phyloP scores from a whole-genome alignment of 495 filamentous ascomycete genomes.

The Podospora sp. region DNA sequence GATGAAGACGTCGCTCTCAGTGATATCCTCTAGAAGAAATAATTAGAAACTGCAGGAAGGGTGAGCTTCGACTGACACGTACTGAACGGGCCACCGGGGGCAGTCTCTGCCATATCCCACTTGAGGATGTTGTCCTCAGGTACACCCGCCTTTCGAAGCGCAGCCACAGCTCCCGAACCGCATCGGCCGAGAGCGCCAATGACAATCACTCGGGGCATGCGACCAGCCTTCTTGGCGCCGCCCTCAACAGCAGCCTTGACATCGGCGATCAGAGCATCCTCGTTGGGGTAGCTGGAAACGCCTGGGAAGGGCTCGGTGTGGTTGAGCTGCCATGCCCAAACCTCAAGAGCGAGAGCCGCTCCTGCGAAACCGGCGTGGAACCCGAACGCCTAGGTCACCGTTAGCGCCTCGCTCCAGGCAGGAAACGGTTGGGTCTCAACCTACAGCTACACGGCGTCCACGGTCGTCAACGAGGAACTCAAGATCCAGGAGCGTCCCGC shows the following conservation, averaged over 20 bases:
- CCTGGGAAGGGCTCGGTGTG: slow-evolving; percentile 68
- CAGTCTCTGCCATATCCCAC: slow-evolving; percentile 96
- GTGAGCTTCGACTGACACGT: slow-evolving; percentile 4
- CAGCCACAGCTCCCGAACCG: slow-evolving; percentile 80
- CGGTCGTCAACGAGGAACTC: slow-evolving; percentile 84
- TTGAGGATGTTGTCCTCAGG: slow-evolving; percentile 73
- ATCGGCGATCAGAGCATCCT: slow-evolving; percentile 69
- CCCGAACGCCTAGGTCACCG: slow-evolving; percentile 47
- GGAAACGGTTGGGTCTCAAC: slow-evolving; percentile 12
- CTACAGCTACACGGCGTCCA: slow-evolving; percentile 75
- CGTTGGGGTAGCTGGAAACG: slow-evolving; percentile 75
- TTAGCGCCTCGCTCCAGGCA: background rate
- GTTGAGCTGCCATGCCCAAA: slow-evolving; percentile 85
- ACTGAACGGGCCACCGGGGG: slow-evolving; percentile 76
- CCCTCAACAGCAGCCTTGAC: slow-evolving; percentile 72
- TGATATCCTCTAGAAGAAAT: slow-evolving; percentile 63
- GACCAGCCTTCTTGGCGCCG: slow-evolving; percentile 68
- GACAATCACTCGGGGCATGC: slow-evolving; percentile 57
- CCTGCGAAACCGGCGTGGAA: slow-evolving; percentile 84
- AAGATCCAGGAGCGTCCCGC: slow-evolving; percentile 82
- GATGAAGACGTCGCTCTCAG: slow-evolving; percentile 78
- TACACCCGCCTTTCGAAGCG: slow-evolving; percentile 75
- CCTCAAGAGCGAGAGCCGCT: slow-evolving; percentile 78
- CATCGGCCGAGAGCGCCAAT: slow-evolving; percentile 80
- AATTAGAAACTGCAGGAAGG: slow-evolving; percentile 15